phyloP scores from a whole-genome alignment of 139 green algal genomes.

The Edaphochlamys debaryana region DNA sequence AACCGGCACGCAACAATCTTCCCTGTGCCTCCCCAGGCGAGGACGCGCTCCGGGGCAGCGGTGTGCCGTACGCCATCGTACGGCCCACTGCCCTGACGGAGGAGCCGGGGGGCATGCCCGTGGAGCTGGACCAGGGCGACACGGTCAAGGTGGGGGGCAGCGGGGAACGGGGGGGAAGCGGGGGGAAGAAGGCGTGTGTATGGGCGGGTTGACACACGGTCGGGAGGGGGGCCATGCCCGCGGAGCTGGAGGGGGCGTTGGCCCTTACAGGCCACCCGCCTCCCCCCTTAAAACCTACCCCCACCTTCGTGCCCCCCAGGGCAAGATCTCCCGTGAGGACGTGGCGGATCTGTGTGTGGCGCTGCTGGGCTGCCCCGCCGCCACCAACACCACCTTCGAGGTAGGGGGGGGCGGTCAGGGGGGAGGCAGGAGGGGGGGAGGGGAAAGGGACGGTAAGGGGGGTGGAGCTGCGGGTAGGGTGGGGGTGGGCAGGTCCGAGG shows the following conservation, averaged over 20 bases:
- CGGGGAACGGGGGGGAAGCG: background rate
- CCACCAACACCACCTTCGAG: conserved; percentile 86
- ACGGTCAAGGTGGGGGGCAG: conserved; percentile 66
- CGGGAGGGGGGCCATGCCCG: too few relatives aligned
- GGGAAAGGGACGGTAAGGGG: background rate
- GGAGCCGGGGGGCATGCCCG: conserved; percentile 72
- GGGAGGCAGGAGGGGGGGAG: background rate
- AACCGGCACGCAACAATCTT: too few relatives aligned
- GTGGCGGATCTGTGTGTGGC: conserved; percentile 85
- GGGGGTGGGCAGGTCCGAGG: too few relatives aligned
- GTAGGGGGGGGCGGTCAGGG: background rate
- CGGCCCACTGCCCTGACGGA: conserved; percentile 86
- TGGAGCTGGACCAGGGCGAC: conserved; percentile 91
- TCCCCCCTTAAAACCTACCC: too few relatives aligned
- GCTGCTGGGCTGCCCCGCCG: conserved; percentile 66
- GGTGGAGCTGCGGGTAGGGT: too few relatives aligned
- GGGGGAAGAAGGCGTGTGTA: background rate
- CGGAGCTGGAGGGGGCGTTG: too few relatives aligned
- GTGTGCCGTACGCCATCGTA: conserved; percentile 82
- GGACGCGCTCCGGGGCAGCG: conserved; percentile 79
- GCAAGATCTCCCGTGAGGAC: conserved; percentile 87
- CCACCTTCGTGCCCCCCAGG: too few relatives aligned
- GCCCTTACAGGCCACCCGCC: too few relatives aligned
- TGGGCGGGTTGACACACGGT: too few relatives aligned
- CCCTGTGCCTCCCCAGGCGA: conserved; percentile 78